Evolutionary conservation across 805 yeast genomes (phyloP).

Genomic region (Yarrowia alimentaria): DNA sequence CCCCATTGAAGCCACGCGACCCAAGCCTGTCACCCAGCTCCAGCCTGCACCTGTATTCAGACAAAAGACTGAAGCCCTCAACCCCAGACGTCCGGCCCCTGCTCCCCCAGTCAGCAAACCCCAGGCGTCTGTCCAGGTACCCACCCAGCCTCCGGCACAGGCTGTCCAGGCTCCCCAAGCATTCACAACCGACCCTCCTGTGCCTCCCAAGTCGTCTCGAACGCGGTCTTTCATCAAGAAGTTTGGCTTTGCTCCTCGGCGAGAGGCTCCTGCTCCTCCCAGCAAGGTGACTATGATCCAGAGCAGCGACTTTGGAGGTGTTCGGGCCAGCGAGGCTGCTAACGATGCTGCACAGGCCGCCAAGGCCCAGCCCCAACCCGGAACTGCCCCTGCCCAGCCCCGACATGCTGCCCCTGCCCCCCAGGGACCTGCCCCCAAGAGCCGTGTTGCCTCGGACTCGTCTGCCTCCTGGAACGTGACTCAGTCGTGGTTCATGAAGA

Average conservation of each 20-base stretch:
- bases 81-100: conserved; percentile 18
- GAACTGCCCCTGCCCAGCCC: background rate
- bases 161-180: no score
- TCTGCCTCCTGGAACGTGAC: conserved; percentile 11
- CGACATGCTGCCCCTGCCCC: background rate
- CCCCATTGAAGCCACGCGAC: no score
- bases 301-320: conserved; percentile 20
- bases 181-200: conserved; percentile 5
- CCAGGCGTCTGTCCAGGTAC: no score
- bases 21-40: conserved; percentile 10
- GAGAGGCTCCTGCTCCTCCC: conserved; percentile 28
- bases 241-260: conserved; percentile 20
- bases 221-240: conserved; percentile 26
- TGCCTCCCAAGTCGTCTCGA: conserved; percentile 8
- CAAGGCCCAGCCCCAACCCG: background rate
- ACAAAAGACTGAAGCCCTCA: conserved; percentile 12
- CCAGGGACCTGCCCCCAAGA: background rate
- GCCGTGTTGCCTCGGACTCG: no score
- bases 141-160: no score
- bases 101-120: conserved; percentile 12
- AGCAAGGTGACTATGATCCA: conserved; percentile 27
- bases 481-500: conserved; percentile 29
- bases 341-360: no score
- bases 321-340: background rate
- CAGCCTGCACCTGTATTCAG: conserved; percentile 22